Evolutionary conservation across 805 yeast genomes (phyloP), one percentile per base, ranked within the genome.

Genomic region (Barnettozyma populi): DNA sequence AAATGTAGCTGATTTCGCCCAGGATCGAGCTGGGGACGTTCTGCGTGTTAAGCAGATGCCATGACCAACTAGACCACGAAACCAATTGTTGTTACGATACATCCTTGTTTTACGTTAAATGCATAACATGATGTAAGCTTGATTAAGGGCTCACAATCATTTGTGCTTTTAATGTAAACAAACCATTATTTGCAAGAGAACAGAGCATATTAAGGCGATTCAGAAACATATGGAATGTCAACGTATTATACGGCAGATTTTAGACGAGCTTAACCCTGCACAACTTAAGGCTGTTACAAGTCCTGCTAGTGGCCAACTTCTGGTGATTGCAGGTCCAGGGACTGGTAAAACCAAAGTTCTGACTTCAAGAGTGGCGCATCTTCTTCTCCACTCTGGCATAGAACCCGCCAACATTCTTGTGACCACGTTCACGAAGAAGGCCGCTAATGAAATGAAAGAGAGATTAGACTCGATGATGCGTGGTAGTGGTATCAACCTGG

Each of bases 21-120:
- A 90, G 97, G 97, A 89, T 92, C 97, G 97, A 92, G 90, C 97
- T 90, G 97, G 97, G 97, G 97, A 92, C 97, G 90, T 87, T 87
- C 94, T 89, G 96, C 97, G 97, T 90, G 97, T 90, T 89, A 90
- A 88, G 97, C 97, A 90, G 94, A 87, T 86, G 97, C 96, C 97
- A 90, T 90, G 82, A 90, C 97, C 97, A 73, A 90, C 97, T 90
- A 90, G 96, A 90, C 97, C 97, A 90, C 90, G 84, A 81, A 83
- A 82, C 94, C 94, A 68, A 7, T 18, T 35, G 14, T 29, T 7
- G 29, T 25, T 25, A n/a, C n/a, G n/a, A n/a, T n/a, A n/a, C n/a
- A n/a, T n/a, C n/a, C n/a, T n/a, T n/a, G n/a, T n/a, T n/a, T n/a
- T n/a, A n/a, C n/a, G n/a, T n/a, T n/a, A n/a, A n/a, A n/a, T n/a